Base-by-base conservation (phyloP, 1,284 basidiomycete species). In the Fomitopsis pinicola region DNA sequence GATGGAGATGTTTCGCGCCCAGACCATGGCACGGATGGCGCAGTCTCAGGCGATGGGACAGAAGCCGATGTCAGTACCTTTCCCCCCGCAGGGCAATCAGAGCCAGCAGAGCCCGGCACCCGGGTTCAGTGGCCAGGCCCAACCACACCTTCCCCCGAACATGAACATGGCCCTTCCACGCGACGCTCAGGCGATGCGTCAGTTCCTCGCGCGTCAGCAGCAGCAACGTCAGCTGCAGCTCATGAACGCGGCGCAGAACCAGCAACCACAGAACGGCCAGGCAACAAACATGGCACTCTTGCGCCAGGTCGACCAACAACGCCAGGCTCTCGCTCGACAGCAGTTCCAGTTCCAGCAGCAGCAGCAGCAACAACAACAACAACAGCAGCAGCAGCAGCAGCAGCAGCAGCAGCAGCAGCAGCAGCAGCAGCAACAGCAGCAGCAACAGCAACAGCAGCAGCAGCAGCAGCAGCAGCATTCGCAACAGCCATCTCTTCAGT, bases 1-100 rank as follows among this genome's bases (percentile, higher is more conserved):
- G 83, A 76, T 85, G 74, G 70, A 79, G 62, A 80, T 84, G 56
- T 69, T 84, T 58, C 79, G 80, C 9, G 73, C 60, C 62, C 76
- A 76, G 62, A 69, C 71, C 60, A 55, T 66, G 30, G 64, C 61
- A 28, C 73, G 72, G 45, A 73, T 75, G 45, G 77, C 77, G 48
- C 79, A 80, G 44, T 56, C 60, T 19, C 62, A 65, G 56, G 76
- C 78, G 40, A 82, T 81, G 52, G 58, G 50, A 35, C 52, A 54
- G 58, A 59, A 59, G 33, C 53, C 42, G 12, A 55, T 60, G 54
- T 19, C 53, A 10, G 19, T 61, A 7, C 36, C 40, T 17, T 53
- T 58, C 63, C 76, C 54, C 81, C 81, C 61, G 77, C 80, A 53
- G 79, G 83, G 26, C 33, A 60, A 60, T 42, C 42, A 14, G 9